Conservation (phyloP, 1,284 basidiomycete species). For the Earliella scabrosa region DNA sequence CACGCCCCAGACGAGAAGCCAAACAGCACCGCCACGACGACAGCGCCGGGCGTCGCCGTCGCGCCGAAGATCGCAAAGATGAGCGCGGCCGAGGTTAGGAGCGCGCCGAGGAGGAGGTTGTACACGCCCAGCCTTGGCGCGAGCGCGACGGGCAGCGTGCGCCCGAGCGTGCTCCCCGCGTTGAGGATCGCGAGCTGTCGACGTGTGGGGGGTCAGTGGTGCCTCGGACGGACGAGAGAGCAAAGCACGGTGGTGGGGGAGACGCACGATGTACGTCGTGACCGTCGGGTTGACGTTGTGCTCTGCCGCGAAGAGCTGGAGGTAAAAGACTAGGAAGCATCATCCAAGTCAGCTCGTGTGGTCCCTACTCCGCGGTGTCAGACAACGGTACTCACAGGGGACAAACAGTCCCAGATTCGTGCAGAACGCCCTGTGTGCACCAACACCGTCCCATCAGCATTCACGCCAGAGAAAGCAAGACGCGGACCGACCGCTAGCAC, state of each 20-base stretch:
- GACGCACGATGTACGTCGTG: constrained; percentile 53
- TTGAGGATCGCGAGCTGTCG: constrained; percentile 47
- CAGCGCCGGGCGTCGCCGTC: constrained; percentile 40
- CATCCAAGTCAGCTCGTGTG: no score
- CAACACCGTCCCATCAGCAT: background rate
- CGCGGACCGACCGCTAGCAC: no score
- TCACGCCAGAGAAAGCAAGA: background rate
- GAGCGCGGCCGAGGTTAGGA: constrained; percentile 44
- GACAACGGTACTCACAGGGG: constrained; percentile 43
- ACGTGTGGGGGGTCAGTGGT: background rate
- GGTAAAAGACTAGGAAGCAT: constrained; percentile 50
- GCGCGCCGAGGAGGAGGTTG: constrained; percentile 38
- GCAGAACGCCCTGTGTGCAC: constrained; percentile 42
- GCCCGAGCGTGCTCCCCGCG: constrained; percentile 50
- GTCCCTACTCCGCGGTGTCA: constrained; percentile 1
- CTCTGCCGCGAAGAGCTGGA: constrained; percentile 53
- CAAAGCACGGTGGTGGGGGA: background rate
- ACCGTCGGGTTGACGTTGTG: constrained; percentile 44
- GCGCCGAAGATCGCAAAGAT: constrained; percentile 49
- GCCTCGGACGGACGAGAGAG: no score
- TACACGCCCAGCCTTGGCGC: constrained; percentile 49
- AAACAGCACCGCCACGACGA: constrained; percentile 48
- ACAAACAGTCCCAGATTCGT: constrained; percentile 52
- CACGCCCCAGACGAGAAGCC: constrained; percentile 56
- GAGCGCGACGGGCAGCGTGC: constrained; percentile 51